phyloP scores from a whole-genome alignment of 2,329 filamentous ascomycete genomes.

The Fusarium mexicanum region DNA sequence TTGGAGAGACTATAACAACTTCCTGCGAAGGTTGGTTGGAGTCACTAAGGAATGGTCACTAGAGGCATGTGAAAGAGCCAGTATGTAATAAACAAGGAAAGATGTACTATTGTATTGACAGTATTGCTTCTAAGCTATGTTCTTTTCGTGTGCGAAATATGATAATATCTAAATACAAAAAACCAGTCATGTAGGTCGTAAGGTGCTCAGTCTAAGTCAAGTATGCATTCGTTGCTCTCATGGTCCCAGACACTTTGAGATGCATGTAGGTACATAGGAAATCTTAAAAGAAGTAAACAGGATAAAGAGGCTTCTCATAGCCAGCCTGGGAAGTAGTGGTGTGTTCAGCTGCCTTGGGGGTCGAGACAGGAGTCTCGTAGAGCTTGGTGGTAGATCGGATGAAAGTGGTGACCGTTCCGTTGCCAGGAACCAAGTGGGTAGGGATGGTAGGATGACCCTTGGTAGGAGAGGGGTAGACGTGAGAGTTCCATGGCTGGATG shows the following conservation, averaged over 20 bases:
- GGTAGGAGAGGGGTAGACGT: not conserved
- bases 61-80: fast-evolving
- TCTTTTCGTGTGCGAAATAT: constrained; percentile 1
- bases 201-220: constrained; percentile 12
- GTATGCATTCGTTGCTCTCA: constrained; percentile 2
- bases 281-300: constrained; percentile 14
- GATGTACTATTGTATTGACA: constrained; percentile 18
- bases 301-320: constrained; percentile 11
- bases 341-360: not conserved
- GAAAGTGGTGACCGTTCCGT: constrained; percentile 10
- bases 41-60: not conserved
- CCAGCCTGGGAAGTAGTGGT: not conserved
- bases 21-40: no score
- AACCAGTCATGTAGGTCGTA: constrained; percentile 16
- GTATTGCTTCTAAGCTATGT: constrained; percentile 20
- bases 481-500: constrained; percentile 8
- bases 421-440: not conserved
- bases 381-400: constrained; percentile 12
- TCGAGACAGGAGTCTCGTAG: constrained; percentile 13
- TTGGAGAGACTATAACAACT: no score
- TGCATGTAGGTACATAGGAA: not conserved
- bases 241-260: constrained; percentile 22
- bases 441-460: not conserved
- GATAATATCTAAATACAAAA: constrained; percentile 20
- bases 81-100: constrained; percentile 1